A percentile compares a stretch with the other conserved stretches of the same genome.
These are phyloP conservation scores for Sisymbrium irio DNA, from an alignment of 345 rosid genomes.

Conservation along the genomic window DNA sequence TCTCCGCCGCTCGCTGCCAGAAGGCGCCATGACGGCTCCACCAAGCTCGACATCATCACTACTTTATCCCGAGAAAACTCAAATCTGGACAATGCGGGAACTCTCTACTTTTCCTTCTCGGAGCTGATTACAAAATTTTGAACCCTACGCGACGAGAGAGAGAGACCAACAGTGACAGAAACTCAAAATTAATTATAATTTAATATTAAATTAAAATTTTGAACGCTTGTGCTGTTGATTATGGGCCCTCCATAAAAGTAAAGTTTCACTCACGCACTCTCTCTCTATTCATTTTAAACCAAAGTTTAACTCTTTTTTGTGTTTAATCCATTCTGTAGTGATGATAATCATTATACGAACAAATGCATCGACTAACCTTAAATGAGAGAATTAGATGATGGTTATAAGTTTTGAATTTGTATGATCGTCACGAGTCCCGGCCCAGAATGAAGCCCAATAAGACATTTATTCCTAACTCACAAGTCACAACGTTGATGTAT, in stretches of 20 bases:
- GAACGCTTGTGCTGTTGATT: background rate
- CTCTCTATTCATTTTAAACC: background rate
- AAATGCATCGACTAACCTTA: background rate
- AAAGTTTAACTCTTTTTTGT: background rate
- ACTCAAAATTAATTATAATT: background rate
- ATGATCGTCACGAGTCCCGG: background rate
- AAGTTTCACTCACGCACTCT: background rate
- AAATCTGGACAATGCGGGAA: slow-evolving; percentile 34
- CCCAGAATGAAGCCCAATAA: too few relatives aligned
- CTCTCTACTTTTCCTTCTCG: background rate
- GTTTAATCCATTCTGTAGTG: too few relatives aligned
- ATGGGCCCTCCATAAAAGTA: background rate
- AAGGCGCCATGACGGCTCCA: slow-evolving; percentile 65
- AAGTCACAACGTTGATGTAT: background rate
- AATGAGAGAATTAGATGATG: background rate
- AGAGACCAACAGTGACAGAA: background rate
- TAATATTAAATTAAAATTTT: background rate
- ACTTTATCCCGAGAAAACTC: background rate
- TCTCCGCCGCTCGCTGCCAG: slow-evolving; percentile 86
- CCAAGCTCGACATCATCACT: slow-evolving; percentile 45
- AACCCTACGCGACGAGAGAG: slow-evolving; percentile 29
- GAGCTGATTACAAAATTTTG: slow-evolving; percentile 1
- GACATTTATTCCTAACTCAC: background rate
- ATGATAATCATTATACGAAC: background rate
- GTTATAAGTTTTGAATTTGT: background rate